Conservation (phyloP, 495 filamentous ascomycete genomes). For the Staphylotrichum tortipilum region DNA sequence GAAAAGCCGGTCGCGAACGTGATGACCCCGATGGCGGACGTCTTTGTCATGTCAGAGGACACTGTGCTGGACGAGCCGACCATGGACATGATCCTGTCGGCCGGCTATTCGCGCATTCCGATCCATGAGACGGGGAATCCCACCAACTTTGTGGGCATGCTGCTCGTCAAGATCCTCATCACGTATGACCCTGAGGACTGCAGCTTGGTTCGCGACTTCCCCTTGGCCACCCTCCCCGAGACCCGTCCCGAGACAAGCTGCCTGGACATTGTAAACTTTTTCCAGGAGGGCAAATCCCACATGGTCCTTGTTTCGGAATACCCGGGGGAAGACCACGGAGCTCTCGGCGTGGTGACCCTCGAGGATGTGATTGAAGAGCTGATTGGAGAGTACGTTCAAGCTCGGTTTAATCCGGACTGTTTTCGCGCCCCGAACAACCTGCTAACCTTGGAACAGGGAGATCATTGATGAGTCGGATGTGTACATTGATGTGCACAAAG, state of each 20-base stretch:
- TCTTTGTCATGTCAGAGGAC: constrained; percentile 90
- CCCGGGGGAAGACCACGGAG: constrained; percentile 81
- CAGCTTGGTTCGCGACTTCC: constrained; percentile 76
- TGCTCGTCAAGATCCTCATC: constrained; percentile 95
- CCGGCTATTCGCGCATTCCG: constrained; percentile 91
- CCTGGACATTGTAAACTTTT: constrained; percentile 97
- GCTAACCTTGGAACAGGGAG: constrained; percentile 40
- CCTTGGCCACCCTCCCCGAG: constrained; percentile 87
- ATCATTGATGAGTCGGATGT: constrained; percentile 85
- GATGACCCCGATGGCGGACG: constrained; percentile 97
- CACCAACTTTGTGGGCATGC: constrained; percentile 90
- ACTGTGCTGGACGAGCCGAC: constrained; percentile 83
- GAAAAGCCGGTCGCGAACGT: constrained; percentile 90
- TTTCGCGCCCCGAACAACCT: constrained; percentile 1
- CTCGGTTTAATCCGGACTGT: background rate
- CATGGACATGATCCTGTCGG: constrained; percentile 85
- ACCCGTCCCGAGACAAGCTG: constrained; percentile 92
- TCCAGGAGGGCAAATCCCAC: constrained; percentile 97
- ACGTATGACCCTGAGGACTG: constrained; percentile 95
- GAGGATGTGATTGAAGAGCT: constrained; percentile 98
- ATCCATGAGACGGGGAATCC: constrained; percentile 79
- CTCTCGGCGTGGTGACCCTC: constrained; percentile 85
- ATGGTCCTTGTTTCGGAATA: constrained; percentile 94
- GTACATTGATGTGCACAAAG: constrained; percentile 94
- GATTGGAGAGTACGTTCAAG: constrained; percentile 79